Percentiles rank a stretch among this genome's conserved stretches.
Conservation (phyloP, 176 grass and related monocot genomes). For the Zea luxurians region DNA sequence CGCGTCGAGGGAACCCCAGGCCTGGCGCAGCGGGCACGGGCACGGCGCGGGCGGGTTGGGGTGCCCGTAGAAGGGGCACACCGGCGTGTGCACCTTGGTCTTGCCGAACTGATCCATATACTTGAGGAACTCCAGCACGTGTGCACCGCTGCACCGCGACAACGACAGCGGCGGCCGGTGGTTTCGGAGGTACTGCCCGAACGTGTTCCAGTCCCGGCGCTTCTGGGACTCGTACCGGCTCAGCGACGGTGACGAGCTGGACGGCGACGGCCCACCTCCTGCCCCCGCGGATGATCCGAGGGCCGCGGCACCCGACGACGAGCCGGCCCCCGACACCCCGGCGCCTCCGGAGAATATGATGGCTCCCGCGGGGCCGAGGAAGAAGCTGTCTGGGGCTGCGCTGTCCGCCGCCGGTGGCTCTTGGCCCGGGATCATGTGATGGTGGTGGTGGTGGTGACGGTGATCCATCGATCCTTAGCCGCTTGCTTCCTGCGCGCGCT, state of each 20-base stretch:
- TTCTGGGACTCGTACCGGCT: constrained; percentile 91
- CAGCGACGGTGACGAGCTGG: constrained; percentile 51
- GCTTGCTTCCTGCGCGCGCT: not conserved
- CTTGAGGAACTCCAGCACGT: constrained; percentile 88
- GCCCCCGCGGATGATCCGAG: not conserved
- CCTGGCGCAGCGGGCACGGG: constrained; percentile 85
- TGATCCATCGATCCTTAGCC: constrained; percentile 38
- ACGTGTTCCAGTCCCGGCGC: constrained; percentile 92
- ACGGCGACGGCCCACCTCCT: constrained; percentile 39
- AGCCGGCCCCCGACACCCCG: constrained; percentile 8
- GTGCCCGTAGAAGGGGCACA: constrained; percentile 88
- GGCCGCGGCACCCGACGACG: constrained; percentile 30
- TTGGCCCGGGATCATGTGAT: constrained; percentile 68
- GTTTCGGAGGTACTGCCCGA: constrained; percentile 82
- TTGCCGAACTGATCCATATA: constrained; percentile 98
- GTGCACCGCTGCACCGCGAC: constrained; percentile 76
- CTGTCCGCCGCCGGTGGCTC: constrained; percentile 43
- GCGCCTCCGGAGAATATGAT: constrained; percentile 46
- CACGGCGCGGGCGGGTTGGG: constrained; percentile 88
- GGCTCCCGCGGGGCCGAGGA: constrained; percentile 44
- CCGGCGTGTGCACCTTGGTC: constrained; percentile 85
- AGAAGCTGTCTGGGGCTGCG: constrained; percentile 54
- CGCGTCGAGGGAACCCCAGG: constrained; percentile 88
- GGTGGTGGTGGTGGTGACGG: constrained; percentile 49
- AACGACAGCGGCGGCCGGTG: constrained; percentile 82